These are phyloP conservation scores for Silene conica DNA, from an alignment of 148 eudicot species.

Conservation along the genomic window DNA sequence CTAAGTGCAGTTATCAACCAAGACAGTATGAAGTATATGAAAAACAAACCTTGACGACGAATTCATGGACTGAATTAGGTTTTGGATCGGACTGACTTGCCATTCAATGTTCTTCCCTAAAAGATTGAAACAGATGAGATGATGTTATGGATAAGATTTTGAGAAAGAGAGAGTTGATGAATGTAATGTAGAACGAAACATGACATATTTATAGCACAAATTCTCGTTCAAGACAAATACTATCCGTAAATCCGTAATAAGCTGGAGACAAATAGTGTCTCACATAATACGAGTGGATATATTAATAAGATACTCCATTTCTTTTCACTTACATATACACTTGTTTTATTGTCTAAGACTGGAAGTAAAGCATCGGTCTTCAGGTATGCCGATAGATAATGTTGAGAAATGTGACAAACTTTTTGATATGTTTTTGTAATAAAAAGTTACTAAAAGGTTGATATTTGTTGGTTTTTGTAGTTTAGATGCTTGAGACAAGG, in stretches of 20 bases:
- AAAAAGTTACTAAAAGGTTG: neutral
- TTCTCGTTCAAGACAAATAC: no score
- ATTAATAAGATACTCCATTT: no score
- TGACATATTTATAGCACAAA: constrained; percentile 14
- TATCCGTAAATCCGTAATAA: no score
- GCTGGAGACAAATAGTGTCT: no score
- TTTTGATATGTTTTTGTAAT: neutral
- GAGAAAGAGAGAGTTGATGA: constrained; percentile 17
- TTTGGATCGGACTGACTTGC: constrained; percentile 25
- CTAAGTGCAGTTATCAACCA: no score
- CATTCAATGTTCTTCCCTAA: constrained; percentile 23
- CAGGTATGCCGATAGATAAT: no score
- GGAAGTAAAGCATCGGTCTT: no score
- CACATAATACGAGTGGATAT: no score
- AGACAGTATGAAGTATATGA: no score
- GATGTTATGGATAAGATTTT: constrained; percentile 3
- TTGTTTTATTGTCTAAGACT: no score
- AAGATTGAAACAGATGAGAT: constrained; percentile 6
- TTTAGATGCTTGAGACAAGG: no score
- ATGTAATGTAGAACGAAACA: constrained; percentile 11
- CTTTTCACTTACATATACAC: no score
- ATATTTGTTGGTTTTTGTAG: neutral
- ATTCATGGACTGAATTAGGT: constrained; percentile 43
- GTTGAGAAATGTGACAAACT: neutral
- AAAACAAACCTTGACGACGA: constrained; percentile 39